phyloP scores from a whole-genome alignment of 352 stramenopile genomes.

The Phytopythium helicoides region DNA sequence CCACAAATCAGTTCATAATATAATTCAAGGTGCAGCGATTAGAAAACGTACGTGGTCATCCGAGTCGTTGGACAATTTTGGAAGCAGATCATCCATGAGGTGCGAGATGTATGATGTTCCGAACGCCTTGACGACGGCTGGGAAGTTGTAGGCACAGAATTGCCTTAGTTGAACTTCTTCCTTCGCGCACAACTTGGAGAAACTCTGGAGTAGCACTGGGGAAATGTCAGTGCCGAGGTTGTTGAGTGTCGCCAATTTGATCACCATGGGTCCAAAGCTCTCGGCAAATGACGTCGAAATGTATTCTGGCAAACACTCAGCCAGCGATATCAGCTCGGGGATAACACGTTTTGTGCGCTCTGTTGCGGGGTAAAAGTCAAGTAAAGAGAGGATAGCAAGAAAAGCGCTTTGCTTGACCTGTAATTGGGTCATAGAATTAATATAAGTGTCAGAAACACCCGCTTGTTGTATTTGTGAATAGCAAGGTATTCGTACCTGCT shows the following conservation, averaged over 20 bases:
- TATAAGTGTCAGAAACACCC: background rate
- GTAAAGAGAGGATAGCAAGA: slow-evolving; percentile 60
- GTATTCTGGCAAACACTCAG: slow-evolving; percentile 59
- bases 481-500: slow-evolving; percentile 36
- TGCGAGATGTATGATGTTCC: slow-evolving; percentile 43
- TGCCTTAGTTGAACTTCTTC: slow-evolving; percentile 64
- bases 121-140: slow-evolving; percentile 73
- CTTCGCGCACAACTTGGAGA: slow-evolving; percentile 48
- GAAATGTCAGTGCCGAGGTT: slow-evolving; percentile 54
- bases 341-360: slow-evolving; percentile 64
- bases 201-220: slow-evolving; percentile 57
- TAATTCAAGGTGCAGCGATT: background rate
- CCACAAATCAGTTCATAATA: background rate
- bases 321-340: slow-evolving; percentile 60
- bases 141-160: slow-evolving; percentile 78
- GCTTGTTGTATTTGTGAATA: background rate
- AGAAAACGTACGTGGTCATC: slow-evolving; percentile 35
- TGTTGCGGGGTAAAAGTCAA: slow-evolving; percentile 63
- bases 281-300: slow-evolving; percentile 46
- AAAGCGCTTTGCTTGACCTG: slow-evolving; percentile 82
- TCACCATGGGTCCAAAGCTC: slow-evolving; percentile 58
- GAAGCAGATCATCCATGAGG: slow-evolving; percentile 72
- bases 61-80: slow-evolving; percentile 52
- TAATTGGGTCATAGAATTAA: background rate
- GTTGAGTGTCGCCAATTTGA: slow-evolving; percentile 56